Percentiles rank a stretch among this genome's conserved stretches.
Evolutionary conservation across 2,329 filamentous ascomycete species (phyloP).

Genomic region (Colletotrichum sidae): DNA sequence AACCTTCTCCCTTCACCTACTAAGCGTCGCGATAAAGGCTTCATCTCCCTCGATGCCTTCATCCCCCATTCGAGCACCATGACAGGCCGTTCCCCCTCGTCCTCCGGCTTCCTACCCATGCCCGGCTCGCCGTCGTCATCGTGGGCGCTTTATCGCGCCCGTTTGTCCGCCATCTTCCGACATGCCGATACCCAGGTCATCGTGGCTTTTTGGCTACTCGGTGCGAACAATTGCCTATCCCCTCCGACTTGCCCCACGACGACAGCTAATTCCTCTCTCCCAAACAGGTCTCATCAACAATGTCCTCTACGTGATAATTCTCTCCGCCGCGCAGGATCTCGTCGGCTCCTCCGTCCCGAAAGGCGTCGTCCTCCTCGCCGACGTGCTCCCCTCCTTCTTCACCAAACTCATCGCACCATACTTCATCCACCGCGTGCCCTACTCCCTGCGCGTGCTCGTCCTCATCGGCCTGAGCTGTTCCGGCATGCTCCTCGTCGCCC

Average conservation of each 20-base stretch:
- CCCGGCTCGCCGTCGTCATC: constrained; percentile 72
- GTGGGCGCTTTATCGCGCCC: constrained; percentile 78
- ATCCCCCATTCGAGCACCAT: constrained; percentile 37
- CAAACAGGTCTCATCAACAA: constrained; percentile 88
- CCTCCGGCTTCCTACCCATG: constrained; percentile 64
- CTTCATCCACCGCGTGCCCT: constrained; percentile 90
- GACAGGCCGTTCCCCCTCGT: constrained; percentile 54
- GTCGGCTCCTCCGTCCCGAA: constrained; percentile 92
- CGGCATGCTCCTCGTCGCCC: constrained; percentile 90
- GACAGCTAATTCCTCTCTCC: background rate
- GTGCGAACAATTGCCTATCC: constrained; percentile 56
- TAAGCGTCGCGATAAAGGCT: constrained; percentile 10
- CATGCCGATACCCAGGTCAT: constrained; percentile 79
- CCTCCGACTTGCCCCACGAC: background rate
- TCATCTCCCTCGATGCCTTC: constrained; percentile 20
- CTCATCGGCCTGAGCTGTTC: constrained; percentile 81
- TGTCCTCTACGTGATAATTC: constrained; percentile 96
- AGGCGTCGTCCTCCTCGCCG: constrained; percentile 90
- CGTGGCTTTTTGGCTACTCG: constrained; percentile 92
- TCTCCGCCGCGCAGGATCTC: constrained; percentile 94
- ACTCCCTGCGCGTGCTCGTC: constrained; percentile 77
- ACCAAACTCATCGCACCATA: constrained; percentile 92
- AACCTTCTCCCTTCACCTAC: background rate
- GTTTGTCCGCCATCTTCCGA: constrained; percentile 71
- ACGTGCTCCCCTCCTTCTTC: constrained; percentile 89